Base-by-base conservation (phyloP, 1,284 basidiomycete species). In the Ceratobasidium sp. region DNA sequence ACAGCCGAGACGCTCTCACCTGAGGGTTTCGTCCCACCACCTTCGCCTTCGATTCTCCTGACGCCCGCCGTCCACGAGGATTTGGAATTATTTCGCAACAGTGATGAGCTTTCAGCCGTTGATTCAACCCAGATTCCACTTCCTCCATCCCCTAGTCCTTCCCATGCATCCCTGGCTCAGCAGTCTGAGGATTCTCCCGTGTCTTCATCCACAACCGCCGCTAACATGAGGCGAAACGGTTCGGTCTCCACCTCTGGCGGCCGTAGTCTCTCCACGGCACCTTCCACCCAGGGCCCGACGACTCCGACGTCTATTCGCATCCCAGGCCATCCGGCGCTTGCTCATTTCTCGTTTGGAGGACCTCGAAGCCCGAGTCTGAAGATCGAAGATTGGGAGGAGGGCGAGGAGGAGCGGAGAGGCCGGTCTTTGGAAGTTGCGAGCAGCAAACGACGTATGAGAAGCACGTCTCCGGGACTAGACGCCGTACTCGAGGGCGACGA, bases 401-500 rank as follows among this genome's bases (percentile, higher is more conserved):
- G 73, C 33, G 73, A 75, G 38, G 70, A 74, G 28, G 73, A 75
- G 26, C 71, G 38, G 10, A 46, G 73, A 12, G 73, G 73, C 17
- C 50, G 73, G 50, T 75, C 73, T 20, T 46, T 75, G 73, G 73
- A 75, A 40, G 73, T 75, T 7, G 26, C 17, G 12, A 50, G 50
- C 9, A 40, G 50, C 50, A 75, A 75, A 38, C 61, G 73, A 9
- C 73, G 73, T 23, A 75, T 75, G 73, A 42, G 73, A 46, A 75
- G 73, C 50, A 50, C 48, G 12, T 75, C 73, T 17, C 73, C 73
- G 13, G 50, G 62, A 26, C 50, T 75, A 12, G 73, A 65, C 33
- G 61, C 73, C 4, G 73, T 75, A 6, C 61, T 65, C 6, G 73
- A 75, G 23, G 73, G 73, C n/a, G 73, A 75, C 33, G 73, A 75